phyloP scores from a whole-genome alignment of 352 stramenopile species.

The Plasmopara muralis region DNA sequence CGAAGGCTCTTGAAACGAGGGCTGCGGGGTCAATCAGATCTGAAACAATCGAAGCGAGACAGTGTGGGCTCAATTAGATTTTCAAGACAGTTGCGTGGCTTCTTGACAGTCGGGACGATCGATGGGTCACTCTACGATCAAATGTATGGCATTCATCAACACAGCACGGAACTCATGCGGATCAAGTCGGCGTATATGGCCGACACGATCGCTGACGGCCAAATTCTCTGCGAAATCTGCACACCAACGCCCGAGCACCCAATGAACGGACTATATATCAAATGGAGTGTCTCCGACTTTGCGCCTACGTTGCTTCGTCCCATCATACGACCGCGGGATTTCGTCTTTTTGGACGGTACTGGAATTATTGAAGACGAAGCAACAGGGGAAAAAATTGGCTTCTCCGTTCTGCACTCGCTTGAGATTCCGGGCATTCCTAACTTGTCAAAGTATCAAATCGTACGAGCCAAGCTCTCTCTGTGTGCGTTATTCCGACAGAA shows the following conservation, averaged over 20 bases:
- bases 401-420: constrained; percentile 32
- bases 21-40: constrained; percentile 9
- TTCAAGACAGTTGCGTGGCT: constrained; percentile 24
- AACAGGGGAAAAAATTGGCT: constrained; percentile 36
- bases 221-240: constrained; percentile 26
- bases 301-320: constrained; percentile 24
- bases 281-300: constrained; percentile 30
- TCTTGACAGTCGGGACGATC: constrained; percentile 33
- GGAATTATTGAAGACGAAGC: constrained; percentile 29
- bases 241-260: constrained; percentile 24
- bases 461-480: constrained; percentile 35
- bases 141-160: constrained; percentile 32
- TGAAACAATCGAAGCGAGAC: constrained; percentile 8
- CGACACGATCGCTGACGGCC: constrained; percentile 29
- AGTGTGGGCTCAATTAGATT: constrained; percentile 29
- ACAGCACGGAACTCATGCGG: constrained; percentile 23
- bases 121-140: constrained; percentile 29
- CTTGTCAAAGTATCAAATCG: constrained; percentile 30
- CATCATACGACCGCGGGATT: constrained; percentile 29
- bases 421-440: constrained; percentile 27
- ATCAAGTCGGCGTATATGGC: constrained; percentile 29
- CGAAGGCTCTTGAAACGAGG: constrained; percentile 2
- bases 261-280: constrained; percentile 26
- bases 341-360: constrained; percentile 41
- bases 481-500: constrained; percentile 34